These are phyloP conservation scores for Amphirosellinia nigrospora DNA, from an alignment of 495 filamentous ascomycete genomes.

Conservation along the genomic window DNA sequence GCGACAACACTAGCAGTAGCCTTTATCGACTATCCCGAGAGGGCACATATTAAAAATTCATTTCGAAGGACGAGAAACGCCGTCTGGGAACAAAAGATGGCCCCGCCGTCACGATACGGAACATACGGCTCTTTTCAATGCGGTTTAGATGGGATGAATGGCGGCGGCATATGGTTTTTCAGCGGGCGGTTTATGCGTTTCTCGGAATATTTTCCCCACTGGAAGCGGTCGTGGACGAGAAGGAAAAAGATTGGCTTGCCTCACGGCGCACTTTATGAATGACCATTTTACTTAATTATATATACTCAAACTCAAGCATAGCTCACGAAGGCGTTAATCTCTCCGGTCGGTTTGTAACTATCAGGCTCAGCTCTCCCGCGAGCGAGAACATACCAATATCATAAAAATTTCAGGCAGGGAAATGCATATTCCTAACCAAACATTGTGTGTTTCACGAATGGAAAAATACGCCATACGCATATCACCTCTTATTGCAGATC, in stretches of 20 bases:
- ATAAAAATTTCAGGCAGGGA: neutral
- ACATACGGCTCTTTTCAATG: constrained; percentile 1
- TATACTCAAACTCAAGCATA: constrained; percentile 11
- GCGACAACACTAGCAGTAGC: neutral
- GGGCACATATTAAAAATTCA: neutral
- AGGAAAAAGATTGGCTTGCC: constrained; percentile 42
- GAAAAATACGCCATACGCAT: neutral
- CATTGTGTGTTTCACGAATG: neutral
- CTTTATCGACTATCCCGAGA: neutral
- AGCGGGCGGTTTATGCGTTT: constrained; percentile 26
- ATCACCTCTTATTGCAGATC: neutral
- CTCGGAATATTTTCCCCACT: constrained; percentile 33
- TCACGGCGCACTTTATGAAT: constrained; percentile 38
- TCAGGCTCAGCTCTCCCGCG: neutral
- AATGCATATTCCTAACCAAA: neutral
- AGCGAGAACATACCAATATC: neutral
- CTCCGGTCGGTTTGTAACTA: neutral
- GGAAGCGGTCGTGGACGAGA: constrained; percentile 27
- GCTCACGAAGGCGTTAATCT: neutral
- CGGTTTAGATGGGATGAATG: constrained; percentile 30
- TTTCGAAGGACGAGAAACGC: neutral
- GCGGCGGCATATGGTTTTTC: constrained; percentile 32
- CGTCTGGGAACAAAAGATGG: neutral
- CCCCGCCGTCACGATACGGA: neutral
- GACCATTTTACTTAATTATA: constrained; percentile 32